Evolutionary conservation across 2,329 filamentous ascomycete genomes (phyloP), one percentile per base, ranked within the genome.

Genomic region (Chaetothyriales sp.): DNA sequence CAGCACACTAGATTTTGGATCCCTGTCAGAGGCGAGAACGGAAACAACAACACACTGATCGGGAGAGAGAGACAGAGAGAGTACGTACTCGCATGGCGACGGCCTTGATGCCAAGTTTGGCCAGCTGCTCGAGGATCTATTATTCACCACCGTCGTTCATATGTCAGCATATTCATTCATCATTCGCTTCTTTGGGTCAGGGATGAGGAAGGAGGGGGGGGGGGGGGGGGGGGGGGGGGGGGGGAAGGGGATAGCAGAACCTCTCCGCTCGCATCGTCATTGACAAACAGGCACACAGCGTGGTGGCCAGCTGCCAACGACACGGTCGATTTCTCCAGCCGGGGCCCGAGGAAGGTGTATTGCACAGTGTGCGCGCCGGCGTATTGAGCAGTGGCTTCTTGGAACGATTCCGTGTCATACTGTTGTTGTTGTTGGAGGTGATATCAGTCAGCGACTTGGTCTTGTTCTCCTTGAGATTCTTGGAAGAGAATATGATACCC

Each of bases 211-310:
- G n/a, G n/a, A n/a, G n/a, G n/a, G n/a, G n/a, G n/a, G n/a, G n/a
- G n/a, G n/a, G n/a, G n/a, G n/a, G n/a, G n/a, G n/a, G n/a, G n/a
- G n/a, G n/a, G n/a, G n/a, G n/a, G n/a, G n/a, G n/a, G n/a, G n/a
- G n/a, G n/a, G n/a, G 22, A 25, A 3, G 36, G n/a, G 18, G 15
- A 12, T 10, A 20, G 18, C 22, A 43, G 42, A 1, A 66, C 60
- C 28, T 36, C 28, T 4, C 64, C 70, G 49, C 71, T 66, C 18
- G 82, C 68, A 3, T 65, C 65, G 65, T 84, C 81, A 64, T 84
- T 84, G 62, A 84, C 81, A 59, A 84, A 84, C 59, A 78, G 76
- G 65, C 80, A 84, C 47, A 84, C 71, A 51, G 79, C 80, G 43
- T 73, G 66, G 52, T 73, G 70, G 36, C 69, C 73, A 1, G 66